Evolutionary conservation across 805 yeast genomes (phyloP), one percentile per base, ranked within the genome.

Genomic region (Zygosaccharomyces gambellarensis): DNA sequence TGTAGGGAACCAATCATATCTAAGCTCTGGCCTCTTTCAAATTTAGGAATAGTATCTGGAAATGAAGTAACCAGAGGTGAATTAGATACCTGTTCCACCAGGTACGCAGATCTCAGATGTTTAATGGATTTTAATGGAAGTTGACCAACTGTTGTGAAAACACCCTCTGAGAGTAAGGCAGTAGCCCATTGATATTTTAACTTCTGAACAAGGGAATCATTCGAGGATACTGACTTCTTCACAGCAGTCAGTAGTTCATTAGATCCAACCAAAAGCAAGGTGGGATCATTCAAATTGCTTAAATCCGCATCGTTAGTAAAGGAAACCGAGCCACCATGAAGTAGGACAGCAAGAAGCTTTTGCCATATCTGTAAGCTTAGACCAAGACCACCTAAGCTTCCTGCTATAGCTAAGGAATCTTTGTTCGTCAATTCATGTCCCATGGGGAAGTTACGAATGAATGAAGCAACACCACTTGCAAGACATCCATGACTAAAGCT

Each of bases 391-490:
- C 52, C 50, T 10, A 52, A 45, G 5, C 55, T 43, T 4, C 55
- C 58, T 7, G 65, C 61, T 2, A 69, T 61, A 1, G 65, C 47
- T n/a, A 72, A 34, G 47, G 54, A 46, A 51, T 75, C 71, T 11
- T 55, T 49, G 12, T 52, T 30, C 28, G 60, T 58, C 25, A 75
- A 43, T 43, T 73, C 77, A 36, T 73, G 66, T 9, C 63, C 70
- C 7, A 68, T 41, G 12, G 75, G 72, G 11, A 69, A 61, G 0
- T 60, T 55, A 34, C 63, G 69, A 4, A 73, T 67, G 22, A 76
- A 68, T 1, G 85, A 71, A 2, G 86, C 80, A 30, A 77, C 65
- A 5, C 81, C 71, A 53, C 83, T 75, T 4, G 80, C 76, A 36
- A 81, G 61, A 53, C 79, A 78, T 49, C 75, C 68, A 48, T 80